Conservation (phyloP, 83 land plant species). For the Picea engelmannii region DNA sequence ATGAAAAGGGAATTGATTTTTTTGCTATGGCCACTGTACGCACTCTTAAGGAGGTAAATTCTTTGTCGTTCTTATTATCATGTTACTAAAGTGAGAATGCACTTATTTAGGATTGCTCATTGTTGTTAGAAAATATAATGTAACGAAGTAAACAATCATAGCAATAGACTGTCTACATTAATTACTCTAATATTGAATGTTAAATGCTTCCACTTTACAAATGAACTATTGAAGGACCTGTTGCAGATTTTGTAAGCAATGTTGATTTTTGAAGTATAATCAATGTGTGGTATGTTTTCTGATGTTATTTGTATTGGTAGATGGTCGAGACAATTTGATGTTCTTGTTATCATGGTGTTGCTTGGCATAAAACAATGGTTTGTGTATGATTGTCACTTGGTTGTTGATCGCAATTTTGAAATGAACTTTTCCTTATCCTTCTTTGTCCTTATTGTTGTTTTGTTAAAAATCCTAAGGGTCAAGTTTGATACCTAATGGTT, state of each 20-base stretch:
- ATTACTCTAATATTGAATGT: not conserved
- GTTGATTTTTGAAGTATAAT: slow-evolving; percentile 2
- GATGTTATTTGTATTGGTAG: not conserved
- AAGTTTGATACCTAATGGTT: too few relatives aligned
- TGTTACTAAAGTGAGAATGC: not conserved
- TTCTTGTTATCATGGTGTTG: not conserved
- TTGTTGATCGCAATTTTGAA: not conserved
- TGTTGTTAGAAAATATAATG: not conserved
- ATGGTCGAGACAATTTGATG: not conserved
- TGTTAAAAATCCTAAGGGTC: not conserved
- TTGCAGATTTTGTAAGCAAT: not conserved
- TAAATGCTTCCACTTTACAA: not conserved
- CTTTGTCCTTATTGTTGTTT: too few relatives aligned
- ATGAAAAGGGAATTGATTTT: slow-evolving; percentile 53
- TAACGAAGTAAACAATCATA: too few relatives aligned
- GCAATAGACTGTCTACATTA: not conserved
- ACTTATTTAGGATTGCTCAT: not conserved
- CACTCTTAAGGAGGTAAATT: slow-evolving; percentile 79
- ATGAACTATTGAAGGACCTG: not conserved
- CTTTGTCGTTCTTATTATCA: not conserved
- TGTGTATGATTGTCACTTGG: not conserved
- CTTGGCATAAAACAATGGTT: not conserved
- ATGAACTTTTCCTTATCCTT: not conserved
- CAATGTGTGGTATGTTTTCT: not conserved
- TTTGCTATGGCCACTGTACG: slow-evolving; percentile 68